Evolutionary conservation across 2,329 filamentous ascomycete species (phyloP), one percentile per base, ranked within the genome.

Genomic region (Plenodomus biglobosus): DNA sequence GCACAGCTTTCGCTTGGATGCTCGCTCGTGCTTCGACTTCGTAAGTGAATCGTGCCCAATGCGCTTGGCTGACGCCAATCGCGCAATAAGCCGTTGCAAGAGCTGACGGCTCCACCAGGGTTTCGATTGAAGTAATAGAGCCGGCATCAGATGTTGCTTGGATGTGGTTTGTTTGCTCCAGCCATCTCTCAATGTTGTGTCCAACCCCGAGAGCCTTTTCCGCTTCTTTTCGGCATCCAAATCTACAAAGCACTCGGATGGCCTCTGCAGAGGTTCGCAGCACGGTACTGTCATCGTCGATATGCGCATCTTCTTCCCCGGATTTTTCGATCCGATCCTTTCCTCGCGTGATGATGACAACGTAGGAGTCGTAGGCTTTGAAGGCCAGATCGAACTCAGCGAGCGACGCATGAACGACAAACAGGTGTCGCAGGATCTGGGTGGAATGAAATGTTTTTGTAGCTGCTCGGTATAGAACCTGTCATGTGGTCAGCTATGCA

Each of bases 371-470:
- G 54, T 96, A 89, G 0, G 94, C 89, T 66, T 91, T 91, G 69
- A 95, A 85, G 1, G 92, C 92, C 40, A 97, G 77, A 46, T 96
- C 90, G 58, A 96, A 97, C 60, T 99, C 92, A 8, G 91, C 90
- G 16, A 96, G 78, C 2, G 90, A 83, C 16, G 92, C 79, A 69
- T 99, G 94, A 1, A 96, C 87, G 10, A 85, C 86, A 67, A 97
- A 97, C 0, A 99, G 79, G 62, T 92, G 84, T 48, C 92, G 82
- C 22, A 99, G 76, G 53, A 97, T 88, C 8, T 90, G 78, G 1
- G 92, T 95, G 1, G 94, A 99, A 72, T 99, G 94, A 65, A 94
- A 99, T 0, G 92, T 96, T 71, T 94, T 96, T 8, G 88, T 90
- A 7, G 92, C 90, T 18, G 92, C 90, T 34, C 87, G 87, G 71